phyloP scores from a whole-genome alignment of 75 land plant genomes.

The Picea sitchensis region DNA sequence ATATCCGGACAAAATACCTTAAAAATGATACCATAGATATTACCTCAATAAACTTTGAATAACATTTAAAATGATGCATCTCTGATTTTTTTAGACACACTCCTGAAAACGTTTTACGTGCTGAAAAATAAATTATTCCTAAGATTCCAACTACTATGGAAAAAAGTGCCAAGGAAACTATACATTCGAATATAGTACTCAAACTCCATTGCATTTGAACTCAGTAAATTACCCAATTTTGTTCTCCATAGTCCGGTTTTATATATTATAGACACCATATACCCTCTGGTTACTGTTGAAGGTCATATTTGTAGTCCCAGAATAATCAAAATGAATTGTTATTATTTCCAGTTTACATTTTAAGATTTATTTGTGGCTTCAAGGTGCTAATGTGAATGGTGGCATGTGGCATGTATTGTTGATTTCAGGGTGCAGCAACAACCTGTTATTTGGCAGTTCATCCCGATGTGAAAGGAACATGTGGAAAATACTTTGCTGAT shows the following conservation, averaged over 20 bases:
- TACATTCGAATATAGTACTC: not conserved
- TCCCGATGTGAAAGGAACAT: conserved; percentile 32
- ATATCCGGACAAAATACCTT: no score
- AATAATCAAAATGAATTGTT: not conserved
- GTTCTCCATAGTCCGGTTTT: not conserved
- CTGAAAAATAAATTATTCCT: no score
- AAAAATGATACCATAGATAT: no score
- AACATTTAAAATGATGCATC: no score
- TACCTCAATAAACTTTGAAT: no score
- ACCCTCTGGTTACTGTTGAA: not conserved
- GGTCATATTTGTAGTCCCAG: not conserved
- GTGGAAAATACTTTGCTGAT: conserved; percentile 42
- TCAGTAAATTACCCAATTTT: not conserved
- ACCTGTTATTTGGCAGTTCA: conserved; percentile 39
- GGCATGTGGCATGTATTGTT: not conserved
- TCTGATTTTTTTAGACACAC: no score
- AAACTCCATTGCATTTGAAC: not conserved
- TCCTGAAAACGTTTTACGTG: no score
- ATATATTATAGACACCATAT: not conserved
- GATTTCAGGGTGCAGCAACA: conserved; percentile 51
- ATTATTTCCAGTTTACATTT: not conserved
- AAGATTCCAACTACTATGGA: not conserved
- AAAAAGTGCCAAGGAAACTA: not conserved
- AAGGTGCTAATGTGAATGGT: not conserved
- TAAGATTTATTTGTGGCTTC: not conserved